Conservation (phyloP, 1,139 yeast genomes). For the Protomyces pachydermus region DNA sequence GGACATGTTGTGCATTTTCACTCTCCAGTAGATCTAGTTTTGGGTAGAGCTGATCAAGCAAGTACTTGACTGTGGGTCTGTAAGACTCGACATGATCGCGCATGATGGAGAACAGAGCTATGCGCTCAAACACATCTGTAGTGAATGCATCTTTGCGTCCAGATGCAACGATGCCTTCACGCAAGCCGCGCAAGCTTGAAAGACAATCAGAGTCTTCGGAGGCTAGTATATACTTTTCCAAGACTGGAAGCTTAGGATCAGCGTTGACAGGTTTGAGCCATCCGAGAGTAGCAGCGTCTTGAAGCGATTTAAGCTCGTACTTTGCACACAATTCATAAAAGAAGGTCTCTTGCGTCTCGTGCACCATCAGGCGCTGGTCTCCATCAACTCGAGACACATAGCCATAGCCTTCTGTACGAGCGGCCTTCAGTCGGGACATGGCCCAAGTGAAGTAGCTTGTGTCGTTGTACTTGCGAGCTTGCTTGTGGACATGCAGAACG, state of each 20-base stretch:
- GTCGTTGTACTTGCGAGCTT: neutral
- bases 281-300: neutral
- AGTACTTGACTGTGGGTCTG: slow-evolving; percentile 32
- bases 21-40: neutral
- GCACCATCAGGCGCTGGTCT: slow-evolving; percentile 27
- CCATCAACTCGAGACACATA: slow-evolving; percentile 33
- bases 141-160: slow-evolving; percentile 29
- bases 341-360: slow-evolving; percentile 29
- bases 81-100: slow-evolving; percentile 34
- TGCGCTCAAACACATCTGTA: slow-evolving; percentile 27
- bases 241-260: neutral
- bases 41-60: slow-evolving; percentile 32
- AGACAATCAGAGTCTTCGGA: slow-evolving; percentile 10
- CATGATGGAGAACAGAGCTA: slow-evolving; percentile 32
- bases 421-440: neutral
- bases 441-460: neutral
- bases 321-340: slow-evolving; percentile 26
- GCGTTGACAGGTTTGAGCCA: neutral
- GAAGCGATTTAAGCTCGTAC: neutral
- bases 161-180: slow-evolving; percentile 32
- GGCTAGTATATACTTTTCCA: neutral
- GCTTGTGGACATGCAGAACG: too few species aligned
- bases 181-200: slow-evolving; percentile 30
- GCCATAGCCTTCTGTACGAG: slow-evolving; percentile 29
- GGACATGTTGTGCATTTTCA: neutral